These are phyloP conservation scores for Akanthomyces lecanii DNA, from an alignment of 2,329 filamentous ascomycete species.

Conservation along the genomic window DNA sequence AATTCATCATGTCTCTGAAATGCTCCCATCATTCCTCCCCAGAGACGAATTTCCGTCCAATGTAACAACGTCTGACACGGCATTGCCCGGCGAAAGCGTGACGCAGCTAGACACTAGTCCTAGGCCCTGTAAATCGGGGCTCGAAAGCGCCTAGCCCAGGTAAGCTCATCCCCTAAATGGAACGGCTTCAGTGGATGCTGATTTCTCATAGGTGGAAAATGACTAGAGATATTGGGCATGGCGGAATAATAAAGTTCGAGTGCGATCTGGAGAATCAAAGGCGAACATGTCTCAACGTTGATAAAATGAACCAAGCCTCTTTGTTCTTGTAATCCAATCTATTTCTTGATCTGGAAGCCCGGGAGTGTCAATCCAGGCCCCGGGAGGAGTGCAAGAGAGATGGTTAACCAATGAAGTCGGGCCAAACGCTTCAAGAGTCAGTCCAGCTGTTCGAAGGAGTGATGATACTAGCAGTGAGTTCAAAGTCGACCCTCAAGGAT, in stretches of 20 bases:
- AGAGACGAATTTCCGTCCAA: background rate
- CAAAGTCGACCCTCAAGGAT: too few species aligned
- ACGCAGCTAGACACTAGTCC: background rate
- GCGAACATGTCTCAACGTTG: background rate
- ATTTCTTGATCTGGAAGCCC: too few species aligned
- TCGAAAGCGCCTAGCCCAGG: background rate
- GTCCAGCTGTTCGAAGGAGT: too few species aligned
- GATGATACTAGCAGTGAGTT: too few species aligned
- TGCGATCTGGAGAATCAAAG: background rate
- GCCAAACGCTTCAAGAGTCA: too few species aligned
- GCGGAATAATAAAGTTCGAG: background rate
- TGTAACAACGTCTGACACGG: background rate
- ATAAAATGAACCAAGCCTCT: background rate
- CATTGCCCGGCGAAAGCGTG: background rate
- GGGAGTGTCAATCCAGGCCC: too few species aligned
- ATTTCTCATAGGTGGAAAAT: conserved; percentile 9
- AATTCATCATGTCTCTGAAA: background rate
- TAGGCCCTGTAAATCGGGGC: background rate
- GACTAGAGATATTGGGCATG: background rate
- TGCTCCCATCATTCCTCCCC: background rate
- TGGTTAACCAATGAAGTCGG: too few species aligned
- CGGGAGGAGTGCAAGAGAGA: too few species aligned
- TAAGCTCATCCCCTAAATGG: background rate
- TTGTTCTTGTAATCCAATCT: too few species aligned
- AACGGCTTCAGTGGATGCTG: background rate